These are phyloP conservation scores for Penicillium lagena DNA, from an alignment of 495 filamentous ascomycete genomes.

Conservation along the genomic window DNA sequence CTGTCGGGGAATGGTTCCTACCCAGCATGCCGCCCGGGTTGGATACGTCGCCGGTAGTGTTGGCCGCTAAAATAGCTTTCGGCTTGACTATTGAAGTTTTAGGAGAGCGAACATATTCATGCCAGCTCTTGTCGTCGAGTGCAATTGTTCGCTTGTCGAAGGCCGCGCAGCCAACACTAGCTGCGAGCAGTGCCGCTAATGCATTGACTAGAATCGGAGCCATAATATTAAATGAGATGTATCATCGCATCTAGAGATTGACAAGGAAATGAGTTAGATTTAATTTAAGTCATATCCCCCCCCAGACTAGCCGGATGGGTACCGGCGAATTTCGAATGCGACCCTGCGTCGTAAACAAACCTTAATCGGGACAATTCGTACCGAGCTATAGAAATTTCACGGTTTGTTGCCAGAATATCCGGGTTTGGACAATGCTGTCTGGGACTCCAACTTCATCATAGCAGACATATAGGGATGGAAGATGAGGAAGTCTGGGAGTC, in stretches of 20 bases:
- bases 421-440: not conserved
- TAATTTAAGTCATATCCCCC: no score
- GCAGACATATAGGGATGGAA: not conserved
- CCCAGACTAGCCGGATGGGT: no score
- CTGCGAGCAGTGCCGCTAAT: no score
- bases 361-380: no score
- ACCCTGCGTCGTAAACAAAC: no score
- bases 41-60: constrained; percentile 1
- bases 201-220: no score
- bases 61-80: not conserved
- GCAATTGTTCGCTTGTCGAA: not conserved
- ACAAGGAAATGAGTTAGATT: no score
- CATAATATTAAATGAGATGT: no score
- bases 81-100: constrained; percentile 2
- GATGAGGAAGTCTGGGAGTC: not conserved
- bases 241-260: no score
- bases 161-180: not conserved
- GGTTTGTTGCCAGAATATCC: no score
- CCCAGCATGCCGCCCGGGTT: constrained; percentile 1
- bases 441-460: not conserved
- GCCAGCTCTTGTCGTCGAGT: not conserved
- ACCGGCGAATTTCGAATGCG: no score
- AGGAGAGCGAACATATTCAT: constrained; percentile 7
- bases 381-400: no score
- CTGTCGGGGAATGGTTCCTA: not conserved